Evolutionary conservation across 1,139 yeast species (phyloP), one percentile per base, ranked within the genome.

Genomic region (Pichia inconspicua): DNA sequence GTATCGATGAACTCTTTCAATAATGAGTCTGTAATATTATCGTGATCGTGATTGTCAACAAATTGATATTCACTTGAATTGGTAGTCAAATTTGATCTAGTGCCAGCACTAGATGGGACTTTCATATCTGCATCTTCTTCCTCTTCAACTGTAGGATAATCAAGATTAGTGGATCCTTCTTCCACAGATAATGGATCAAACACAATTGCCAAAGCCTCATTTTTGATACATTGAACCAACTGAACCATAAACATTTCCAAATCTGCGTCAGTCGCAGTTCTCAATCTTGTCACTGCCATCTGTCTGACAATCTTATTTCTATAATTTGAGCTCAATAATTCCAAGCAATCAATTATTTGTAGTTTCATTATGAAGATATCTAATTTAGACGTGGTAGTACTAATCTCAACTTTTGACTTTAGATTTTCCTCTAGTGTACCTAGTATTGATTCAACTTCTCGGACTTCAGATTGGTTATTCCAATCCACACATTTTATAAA

Each of bases 331-430:
- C 97, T 88, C 41, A 92, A 69, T 15, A 92, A 69, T 62, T 92
- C 98, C 49, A 92, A 71, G 0, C 97, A 96, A 65, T 92, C 97
- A 47, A 92, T 96, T 35, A 92, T 83, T 55, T 88, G 95, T 36
- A 65, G 53, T 44, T 63, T 62, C 41, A 54, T 55, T 19, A 64
- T 56, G 41, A 62, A 61, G 12, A 48, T 46, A 58, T 50, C 51
- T 38, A 51, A 36, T 17, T 53, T 34, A 25, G 42, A 17, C 30
- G 4, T 8, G n/a, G 5, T 12, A 22, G 31, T 15, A 4, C 25
- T 12, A 22, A 15, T 2, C 30, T 41, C 25, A 5, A 45, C 39
- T 25, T 46, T 48, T 35, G 48, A 32, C 9, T 46, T 48, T 5
- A 45, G 43, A 7, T 45, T 51, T 17, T 54, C 54, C 34, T 49